Evolutionary conservation across 116 monocot genomes (phyloP).

Genomic region (Zostera marina): DNA sequence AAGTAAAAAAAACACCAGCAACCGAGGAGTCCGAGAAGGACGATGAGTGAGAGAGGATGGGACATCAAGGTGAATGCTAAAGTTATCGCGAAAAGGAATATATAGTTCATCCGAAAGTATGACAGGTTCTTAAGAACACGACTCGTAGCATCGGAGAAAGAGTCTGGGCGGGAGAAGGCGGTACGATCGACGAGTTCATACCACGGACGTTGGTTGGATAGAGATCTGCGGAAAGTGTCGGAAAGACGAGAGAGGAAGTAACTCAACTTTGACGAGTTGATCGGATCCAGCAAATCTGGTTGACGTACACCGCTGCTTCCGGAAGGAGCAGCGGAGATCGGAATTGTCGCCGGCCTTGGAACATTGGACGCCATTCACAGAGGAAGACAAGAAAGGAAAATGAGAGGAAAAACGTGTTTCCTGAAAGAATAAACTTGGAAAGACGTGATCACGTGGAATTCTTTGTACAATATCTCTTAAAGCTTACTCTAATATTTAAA

Average conservation of each 20-base stretch:
- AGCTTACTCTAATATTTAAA: no score
- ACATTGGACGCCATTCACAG: no score
- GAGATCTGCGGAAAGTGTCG: conserved; percentile 27
- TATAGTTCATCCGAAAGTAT: conserved; percentile 91
- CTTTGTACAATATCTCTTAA: no score
- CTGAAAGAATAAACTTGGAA: no score
- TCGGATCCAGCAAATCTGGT: conserved; percentile 3
- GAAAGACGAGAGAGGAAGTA: conserved; percentile 31
- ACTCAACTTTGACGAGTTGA: conserved; percentile 23
- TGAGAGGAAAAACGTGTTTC: no score
- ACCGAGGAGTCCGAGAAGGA: conserved; percentile 35
- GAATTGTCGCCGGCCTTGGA: no score
- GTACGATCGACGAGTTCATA: conserved; percentile 43
- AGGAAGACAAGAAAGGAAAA: no score
- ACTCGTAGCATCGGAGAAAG: conserved; percentile 58
- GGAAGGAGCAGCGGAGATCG: no score
- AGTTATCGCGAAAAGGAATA: conserved; percentile 32
- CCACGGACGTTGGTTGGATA: conserved; percentile 45
- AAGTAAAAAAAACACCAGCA: conserved; percentile 61
- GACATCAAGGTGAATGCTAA: conserved; percentile 43
- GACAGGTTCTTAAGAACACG: conserved; percentile 76
- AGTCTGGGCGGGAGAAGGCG: conserved; percentile 64
- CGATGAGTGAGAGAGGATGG: conserved; percentile 44
- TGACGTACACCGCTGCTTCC: no score
- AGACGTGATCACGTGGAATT: no score